Evolutionary conservation across 495 filamentous ascomycete genomes (phyloP).

Genomic region (Evansstolkia leycettana): DNA sequence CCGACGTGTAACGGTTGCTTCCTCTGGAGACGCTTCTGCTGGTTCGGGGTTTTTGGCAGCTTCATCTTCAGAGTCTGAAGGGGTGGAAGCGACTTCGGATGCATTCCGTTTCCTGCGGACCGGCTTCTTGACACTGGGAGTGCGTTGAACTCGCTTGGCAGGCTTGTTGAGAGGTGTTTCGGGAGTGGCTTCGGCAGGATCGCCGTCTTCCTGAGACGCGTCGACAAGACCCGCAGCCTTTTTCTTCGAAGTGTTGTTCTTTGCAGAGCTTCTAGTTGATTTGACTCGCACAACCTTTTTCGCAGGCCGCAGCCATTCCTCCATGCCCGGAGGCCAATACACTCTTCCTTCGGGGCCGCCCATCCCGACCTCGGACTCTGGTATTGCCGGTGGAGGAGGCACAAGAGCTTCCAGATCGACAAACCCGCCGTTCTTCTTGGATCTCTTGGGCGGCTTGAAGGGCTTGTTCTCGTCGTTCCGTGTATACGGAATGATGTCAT

Average conservation of each 20-base stretch:
- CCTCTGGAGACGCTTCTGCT: slow-evolving; percentile 3
- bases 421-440: slow-evolving; percentile 34
- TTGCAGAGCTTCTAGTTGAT: slow-evolving; percentile 12
- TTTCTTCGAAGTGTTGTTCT: slow-evolving; percentile 12
- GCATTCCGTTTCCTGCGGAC: slow-evolving; percentile 24
- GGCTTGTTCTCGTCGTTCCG: slow-evolving; percentile 69
- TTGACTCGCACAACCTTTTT: slow-evolving; percentile 60
- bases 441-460: slow-evolving; percentile 35
- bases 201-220: not conserved
- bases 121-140: slow-evolving; percentile 14
- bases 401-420: slow-evolving; percentile 37
- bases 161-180: slow-evolving; percentile 15
- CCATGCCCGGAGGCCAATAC: slow-evolving; percentile 84
- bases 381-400: slow-evolving; percentile 31
- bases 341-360: slow-evolving; percentile 77
- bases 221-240: slow-evolving; percentile 5
- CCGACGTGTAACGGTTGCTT: slow-evolving; percentile 12
- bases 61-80: slow-evolving; percentile 17
- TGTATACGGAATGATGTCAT: slow-evolving; percentile 66
- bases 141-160: slow-evolving; percentile 4
- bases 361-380: slow-evolving; percentile 71
- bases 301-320: slow-evolving; percentile 76
- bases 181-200: slow-evolving; percentile 2
- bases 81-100: slow-evolving; percentile 12
- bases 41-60: slow-evolving; percentile 6